Percentiles rank a stretch among this genome's conserved stretches.
These are phyloP conservation scores for Gloeophyllum trabeum DNA, from an alignment of 768 basidiomycete species.

Conservation along the genomic window DNA sequence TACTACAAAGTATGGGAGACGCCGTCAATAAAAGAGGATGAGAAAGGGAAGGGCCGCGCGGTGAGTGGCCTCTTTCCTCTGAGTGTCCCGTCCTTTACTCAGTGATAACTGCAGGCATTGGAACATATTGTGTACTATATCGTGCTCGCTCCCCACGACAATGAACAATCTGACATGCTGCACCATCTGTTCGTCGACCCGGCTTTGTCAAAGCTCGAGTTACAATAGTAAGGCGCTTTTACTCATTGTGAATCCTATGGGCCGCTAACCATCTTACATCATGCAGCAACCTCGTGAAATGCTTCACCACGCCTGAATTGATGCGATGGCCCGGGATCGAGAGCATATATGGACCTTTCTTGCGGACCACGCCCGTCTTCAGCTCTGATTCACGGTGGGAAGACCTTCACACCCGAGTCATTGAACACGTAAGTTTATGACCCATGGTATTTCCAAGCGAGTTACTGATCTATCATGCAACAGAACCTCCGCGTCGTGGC, in stretches of 20 bases:
- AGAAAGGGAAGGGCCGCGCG: conserved; percentile 51
- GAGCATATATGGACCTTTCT: conserved; percentile 72
- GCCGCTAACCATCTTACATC: conserved; percentile 8
- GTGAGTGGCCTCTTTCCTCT: conserved; percentile 26
- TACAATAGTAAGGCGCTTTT: conserved; percentile 61
- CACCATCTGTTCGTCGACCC: conserved; percentile 78
- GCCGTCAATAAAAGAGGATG: conserved; percentile 83
- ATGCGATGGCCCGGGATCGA: conserved; percentile 98
- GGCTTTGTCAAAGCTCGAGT: conserved; percentile 66
- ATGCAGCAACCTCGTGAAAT: conserved; percentile 85
- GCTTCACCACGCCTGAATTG: conserved; percentile 84
- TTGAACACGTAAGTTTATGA: conserved; percentile 74
- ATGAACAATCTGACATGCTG: conserved; percentile 96
- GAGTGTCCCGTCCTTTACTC: neutral
- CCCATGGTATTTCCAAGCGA: neutral
- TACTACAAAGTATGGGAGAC: conserved; percentile 98
- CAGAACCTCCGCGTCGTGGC: conserved; percentile 96
- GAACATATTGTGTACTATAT: conserved; percentile 95
- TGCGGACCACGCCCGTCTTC: conserved; percentile 78
- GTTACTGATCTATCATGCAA: conserved; percentile 3
- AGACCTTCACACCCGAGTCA: conserved; percentile 88
- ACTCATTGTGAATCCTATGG: neutral
- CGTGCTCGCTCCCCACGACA: conserved; percentile 86
- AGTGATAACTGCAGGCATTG: conserved; percentile 46
- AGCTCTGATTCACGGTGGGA: conserved; percentile 77